phyloP scores from a whole-genome alignment of 768 basidiomycete genomes.

The Albatrellus ellisii region DNA sequence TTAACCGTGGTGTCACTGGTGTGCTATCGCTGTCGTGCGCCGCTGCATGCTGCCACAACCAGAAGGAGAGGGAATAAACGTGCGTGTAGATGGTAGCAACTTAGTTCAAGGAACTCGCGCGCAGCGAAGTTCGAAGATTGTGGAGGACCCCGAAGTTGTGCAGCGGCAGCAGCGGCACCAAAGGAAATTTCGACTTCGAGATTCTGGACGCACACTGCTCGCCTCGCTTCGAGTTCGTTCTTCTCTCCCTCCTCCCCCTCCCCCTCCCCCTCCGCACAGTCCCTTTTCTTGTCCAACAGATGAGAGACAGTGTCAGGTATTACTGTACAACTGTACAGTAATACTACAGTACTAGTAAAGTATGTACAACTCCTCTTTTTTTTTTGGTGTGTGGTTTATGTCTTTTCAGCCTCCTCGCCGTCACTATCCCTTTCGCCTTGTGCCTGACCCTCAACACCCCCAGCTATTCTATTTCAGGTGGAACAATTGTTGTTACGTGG shows the following conservation, averaged over 20 bases:
- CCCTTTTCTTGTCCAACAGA: neutral
- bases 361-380: neutral
- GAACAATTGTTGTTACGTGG: slow-evolving; percentile 3
- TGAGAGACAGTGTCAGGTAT: slow-evolving; percentile 1
- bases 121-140: too few species aligned
- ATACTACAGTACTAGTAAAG: neutral
- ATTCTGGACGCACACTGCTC: too few species aligned
- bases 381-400: neutral
- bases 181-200: too few species aligned
- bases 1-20: too few species aligned
- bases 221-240: neutral
- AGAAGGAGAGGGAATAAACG: too few species aligned
- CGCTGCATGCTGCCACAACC: too few species aligned
- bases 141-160: too few species aligned
- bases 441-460: slow-evolving; percentile 3
- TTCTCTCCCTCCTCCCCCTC: neutral
- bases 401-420: slow-evolving; percentile 2
- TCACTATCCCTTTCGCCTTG: slow-evolving; percentile 9
- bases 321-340: neutral
- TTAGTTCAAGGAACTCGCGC: too few species aligned
- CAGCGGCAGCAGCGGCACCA: too few species aligned
- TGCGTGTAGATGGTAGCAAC: too few species aligned
- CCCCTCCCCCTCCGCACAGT: neutral
- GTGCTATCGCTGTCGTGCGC: too few species aligned
- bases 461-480: slow-evolving; percentile 2